Percentiles rank a stretch among this genome's conserved stretches.
Conservation (phyloP, 1,284 basidiomycete genomes). For the Afroboletus lepidellus region DNA sequence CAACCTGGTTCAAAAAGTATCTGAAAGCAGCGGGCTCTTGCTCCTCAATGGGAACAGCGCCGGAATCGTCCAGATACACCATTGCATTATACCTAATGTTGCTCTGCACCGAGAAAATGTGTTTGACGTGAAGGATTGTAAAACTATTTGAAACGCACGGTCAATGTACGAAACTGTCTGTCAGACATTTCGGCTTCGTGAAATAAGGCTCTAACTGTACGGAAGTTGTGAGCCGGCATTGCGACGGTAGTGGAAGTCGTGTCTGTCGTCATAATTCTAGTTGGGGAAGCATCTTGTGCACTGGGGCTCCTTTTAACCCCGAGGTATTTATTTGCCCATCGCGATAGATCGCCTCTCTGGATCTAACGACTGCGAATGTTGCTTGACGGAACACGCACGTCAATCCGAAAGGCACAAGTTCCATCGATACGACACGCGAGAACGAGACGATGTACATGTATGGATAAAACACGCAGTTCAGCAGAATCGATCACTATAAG, state of each 20-base stretch:
- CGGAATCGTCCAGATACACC: conserved; percentile 3
- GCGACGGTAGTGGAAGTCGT: background rate
- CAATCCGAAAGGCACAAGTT: conserved; percentile 6
- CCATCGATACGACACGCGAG: conserved; percentile 17
- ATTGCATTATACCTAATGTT: background rate
- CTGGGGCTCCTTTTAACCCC: background rate
- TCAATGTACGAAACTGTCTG: background rate
- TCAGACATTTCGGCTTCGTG: background rate
- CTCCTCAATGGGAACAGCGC: conserved; percentile 7
- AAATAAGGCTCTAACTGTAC: background rate
- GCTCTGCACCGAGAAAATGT: background rate
- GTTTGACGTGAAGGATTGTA: too few relatives aligned
- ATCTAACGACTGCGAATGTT: background rate
- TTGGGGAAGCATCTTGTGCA: too few relatives aligned
- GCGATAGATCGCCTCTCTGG: background rate
- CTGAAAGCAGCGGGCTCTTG: conserved; percentile 10
- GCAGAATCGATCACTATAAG: conserved; percentile 62
- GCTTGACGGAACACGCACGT: background rate
- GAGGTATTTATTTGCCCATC: conserved; percentile 3
- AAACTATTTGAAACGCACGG: background rate
- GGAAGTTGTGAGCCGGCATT: background rate
- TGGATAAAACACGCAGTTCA: conserved; percentile 31
- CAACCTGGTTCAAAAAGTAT: conserved; percentile 19
- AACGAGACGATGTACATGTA: conserved; percentile 8
- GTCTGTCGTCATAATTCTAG: background rate